A percentile compares a stretch with the other conserved stretches of the same genome.
Evolutionary conservation across 176 grass and related monocot species (phyloP).

Genomic region (Elymus sibiricus): DNA sequence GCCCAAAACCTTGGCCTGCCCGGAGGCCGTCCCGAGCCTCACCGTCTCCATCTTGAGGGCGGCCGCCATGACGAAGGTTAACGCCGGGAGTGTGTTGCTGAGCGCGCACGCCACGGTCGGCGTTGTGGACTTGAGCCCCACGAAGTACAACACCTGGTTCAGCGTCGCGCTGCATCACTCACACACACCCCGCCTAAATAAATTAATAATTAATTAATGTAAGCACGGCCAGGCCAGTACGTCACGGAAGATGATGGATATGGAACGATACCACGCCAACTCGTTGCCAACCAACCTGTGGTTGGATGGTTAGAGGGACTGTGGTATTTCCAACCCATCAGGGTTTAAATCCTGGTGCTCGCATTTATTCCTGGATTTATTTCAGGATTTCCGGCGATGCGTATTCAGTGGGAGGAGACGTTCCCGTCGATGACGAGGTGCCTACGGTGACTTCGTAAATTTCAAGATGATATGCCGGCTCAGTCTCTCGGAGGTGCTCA

Average conservation of each 20-base stretch:
- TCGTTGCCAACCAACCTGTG: too few species aligned
- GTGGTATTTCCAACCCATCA: too few species aligned
- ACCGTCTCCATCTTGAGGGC: constrained; percentile 58
- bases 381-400: too few species aligned
- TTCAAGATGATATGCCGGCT: too few species aligned
- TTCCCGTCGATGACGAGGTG: too few species aligned
- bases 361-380: too few species aligned
- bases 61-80: constrained; percentile 81
- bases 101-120: constrained; percentile 85
- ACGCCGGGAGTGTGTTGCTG: constrained; percentile 73
- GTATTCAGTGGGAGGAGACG: too few species aligned
- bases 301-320: too few species aligned
- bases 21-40: constrained; percentile 22
- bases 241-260: neutral
- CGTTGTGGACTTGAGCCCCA: constrained; percentile 75
- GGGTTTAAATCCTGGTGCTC: too few species aligned
- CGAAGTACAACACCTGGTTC: constrained; percentile 81
- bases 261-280: neutral
- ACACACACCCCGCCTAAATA: neutral
- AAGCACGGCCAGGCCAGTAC: neutral
- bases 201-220: neutral
- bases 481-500: too few species aligned
- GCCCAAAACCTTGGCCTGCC: constrained; percentile 67
- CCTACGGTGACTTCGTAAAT: too few species aligned
- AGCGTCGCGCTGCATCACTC: constrained; percentile 52